Evolutionary conservation across 805 yeast species (phyloP).

Genomic region (Cyberlindnera xishuangbannaensis): DNA sequence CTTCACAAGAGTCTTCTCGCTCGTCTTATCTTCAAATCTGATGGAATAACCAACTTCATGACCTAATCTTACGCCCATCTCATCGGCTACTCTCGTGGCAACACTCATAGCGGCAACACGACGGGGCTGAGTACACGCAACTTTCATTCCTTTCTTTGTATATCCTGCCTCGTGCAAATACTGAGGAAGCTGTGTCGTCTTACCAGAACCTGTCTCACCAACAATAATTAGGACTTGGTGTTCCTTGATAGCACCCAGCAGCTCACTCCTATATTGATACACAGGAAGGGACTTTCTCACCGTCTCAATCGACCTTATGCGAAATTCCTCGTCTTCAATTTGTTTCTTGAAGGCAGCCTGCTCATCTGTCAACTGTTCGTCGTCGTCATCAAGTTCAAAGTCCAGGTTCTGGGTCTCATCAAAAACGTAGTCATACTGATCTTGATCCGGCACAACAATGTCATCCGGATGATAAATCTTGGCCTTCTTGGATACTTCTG

Average conservation of each 20-base stretch:
- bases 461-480: conserved; percentile 33
- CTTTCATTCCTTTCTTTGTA: conserved; percentile 46
- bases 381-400: conserved; percentile 36
- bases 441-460: conserved; percentile 35
- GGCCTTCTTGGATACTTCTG: conserved; percentile 13
- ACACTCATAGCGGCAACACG: conserved; percentile 93
- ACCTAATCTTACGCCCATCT: conserved; percentile 77
- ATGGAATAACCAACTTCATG: conserved; percentile 83
- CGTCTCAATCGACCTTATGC: conserved; percentile 27
- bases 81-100: conserved; percentile 88
- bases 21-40: conserved; percentile 77
- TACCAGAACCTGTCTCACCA: conserved; percentile 92
- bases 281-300: conserved; percentile 72
- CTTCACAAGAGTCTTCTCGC: conserved; percentile 63
- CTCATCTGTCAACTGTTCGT: conserved; percentile 23
- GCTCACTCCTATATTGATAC: conserved; percentile 50
- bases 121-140: conserved; percentile 93
- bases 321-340: conserved; percentile 27
- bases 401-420: conserved; percentile 60
- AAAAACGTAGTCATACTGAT: conserved; percentile 70
- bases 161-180: conserved; percentile 80
- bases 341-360: conserved; percentile 32
- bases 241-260: conserved; percentile 52
- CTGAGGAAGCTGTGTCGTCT: conserved; percentile 91
- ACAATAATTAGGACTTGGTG: conserved; percentile 71